Conservation (phyloP, 345 rosid species). For the Syzygium jambos region DNA sequence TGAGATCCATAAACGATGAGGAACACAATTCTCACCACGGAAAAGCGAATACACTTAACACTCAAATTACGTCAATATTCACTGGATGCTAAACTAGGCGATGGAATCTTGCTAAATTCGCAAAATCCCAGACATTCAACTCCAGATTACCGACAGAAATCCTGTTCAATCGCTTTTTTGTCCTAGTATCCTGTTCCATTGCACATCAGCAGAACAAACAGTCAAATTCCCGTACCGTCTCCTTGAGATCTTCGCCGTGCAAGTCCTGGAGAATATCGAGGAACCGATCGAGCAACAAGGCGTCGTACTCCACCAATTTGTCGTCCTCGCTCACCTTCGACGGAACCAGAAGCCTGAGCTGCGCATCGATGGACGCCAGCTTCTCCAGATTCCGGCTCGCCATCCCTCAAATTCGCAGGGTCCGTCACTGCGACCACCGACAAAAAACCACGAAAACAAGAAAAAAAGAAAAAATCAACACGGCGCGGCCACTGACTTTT, state of each 20-base stretch:
- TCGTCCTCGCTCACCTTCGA: slow-evolving; percentile 91
- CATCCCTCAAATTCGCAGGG: slow-evolving; percentile 19
- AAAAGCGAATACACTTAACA: neutral
- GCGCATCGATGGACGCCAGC: slow-evolving; percentile 94
- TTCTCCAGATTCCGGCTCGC: slow-evolving; percentile 61
- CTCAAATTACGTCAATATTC: neutral
- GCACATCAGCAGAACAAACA: neutral
- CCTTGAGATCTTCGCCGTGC: slow-evolving; percentile 94
- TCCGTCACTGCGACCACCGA: neutral
- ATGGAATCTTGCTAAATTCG: neutral
- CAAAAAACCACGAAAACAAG: neutral
- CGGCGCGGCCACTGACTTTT: neutral
- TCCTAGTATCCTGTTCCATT: neutral
- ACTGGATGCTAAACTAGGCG: neutral
- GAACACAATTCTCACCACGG: neutral
- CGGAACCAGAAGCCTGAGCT: slow-evolving; percentile 78
- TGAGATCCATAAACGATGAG: neutral
- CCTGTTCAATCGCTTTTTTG: neutral
- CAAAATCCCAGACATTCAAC: neutral
- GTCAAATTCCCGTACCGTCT: slow-evolving; percentile 42
- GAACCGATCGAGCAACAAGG: slow-evolving; percentile 87
- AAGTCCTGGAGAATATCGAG: slow-evolving; percentile 93
- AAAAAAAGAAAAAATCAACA: neutral
- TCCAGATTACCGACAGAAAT: neutral
- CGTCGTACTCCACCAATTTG: slow-evolving; percentile 91